Evolutionary conservation across 1,284 basidiomycete genomes (phyloP).

Genomic region (Hemileia vastatrix): DNA sequence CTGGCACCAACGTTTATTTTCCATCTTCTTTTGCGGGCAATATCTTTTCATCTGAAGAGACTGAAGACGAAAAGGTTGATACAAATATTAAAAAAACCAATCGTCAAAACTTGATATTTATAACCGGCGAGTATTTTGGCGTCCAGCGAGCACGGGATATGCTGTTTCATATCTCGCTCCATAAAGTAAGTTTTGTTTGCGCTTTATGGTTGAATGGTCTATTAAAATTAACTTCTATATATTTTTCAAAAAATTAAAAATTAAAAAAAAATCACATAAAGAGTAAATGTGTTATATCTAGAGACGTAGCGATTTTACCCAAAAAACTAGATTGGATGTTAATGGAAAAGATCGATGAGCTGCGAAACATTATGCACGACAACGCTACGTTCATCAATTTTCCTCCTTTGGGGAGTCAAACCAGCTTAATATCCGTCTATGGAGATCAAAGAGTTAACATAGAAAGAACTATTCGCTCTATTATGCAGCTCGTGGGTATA

Average conservation of each 20-base stretch:
- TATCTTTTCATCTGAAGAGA: slow-evolving; percentile 51
- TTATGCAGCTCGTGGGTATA: slow-evolving; percentile 79
- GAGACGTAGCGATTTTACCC: slow-evolving; percentile 86
- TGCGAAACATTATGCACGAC: slow-evolving; percentile 86
- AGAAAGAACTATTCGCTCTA: slow-evolving; percentile 81
- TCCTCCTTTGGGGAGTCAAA: slow-evolving; percentile 78
- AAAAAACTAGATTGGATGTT: slow-evolving; percentile 98
- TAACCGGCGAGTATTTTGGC: slow-evolving; percentile 94
- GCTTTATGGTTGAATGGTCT: neutral
- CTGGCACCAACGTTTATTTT: slow-evolving; percentile 90
- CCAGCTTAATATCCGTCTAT: slow-evolving; percentile 83
- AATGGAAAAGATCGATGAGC: slow-evolving; percentile 77
- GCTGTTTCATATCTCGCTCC: slow-evolving; percentile 74
- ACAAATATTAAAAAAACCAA: slow-evolving; percentile 36
- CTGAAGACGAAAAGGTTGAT: slow-evolving; percentile 25
- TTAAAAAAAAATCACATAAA: slow-evolving; percentile 47
- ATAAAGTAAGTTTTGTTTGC: slow-evolving; percentile 56
- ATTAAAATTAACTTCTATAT: slow-evolving; percentile 16
- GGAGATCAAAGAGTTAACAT: slow-evolving; percentile 92
- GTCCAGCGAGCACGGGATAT: slow-evolving; percentile 91
- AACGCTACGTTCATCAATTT: slow-evolving; percentile 94
- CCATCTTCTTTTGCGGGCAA: slow-evolving; percentile 82
- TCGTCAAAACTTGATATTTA: slow-evolving; percentile 74
- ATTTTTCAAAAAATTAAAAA: too few species aligned
- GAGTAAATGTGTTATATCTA: slow-evolving; percentile 81